Percentiles rank a stretch among this genome's conserved stretches.
Conservation (phyloP, 2,329 filamentous ascomycete genomes). For the Alternaria postmessia region DNA sequence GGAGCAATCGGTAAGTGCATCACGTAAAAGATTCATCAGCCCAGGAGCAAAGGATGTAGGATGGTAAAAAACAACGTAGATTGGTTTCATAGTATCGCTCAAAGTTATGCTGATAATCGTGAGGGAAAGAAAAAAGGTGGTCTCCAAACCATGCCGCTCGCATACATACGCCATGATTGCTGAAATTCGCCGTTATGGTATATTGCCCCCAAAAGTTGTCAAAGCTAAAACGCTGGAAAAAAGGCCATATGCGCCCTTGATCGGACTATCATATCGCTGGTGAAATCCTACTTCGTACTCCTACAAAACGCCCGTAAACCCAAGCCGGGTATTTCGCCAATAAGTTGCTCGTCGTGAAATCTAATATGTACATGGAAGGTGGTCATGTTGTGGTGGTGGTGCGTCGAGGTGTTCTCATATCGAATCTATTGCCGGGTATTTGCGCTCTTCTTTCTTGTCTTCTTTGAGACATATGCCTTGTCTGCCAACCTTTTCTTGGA, state of each 20-base stretch:
- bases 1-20: neutral
- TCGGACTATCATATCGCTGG: neutral
- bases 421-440: constrained; percentile 13
- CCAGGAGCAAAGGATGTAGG: neutral
- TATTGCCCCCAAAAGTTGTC: neutral
- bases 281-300: neutral
- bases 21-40: neutral
- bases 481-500: constrained; percentile 50
- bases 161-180: constrained; percentile 5
- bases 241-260: neutral
- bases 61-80: neutral
- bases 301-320: neutral
- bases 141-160: neutral
- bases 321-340: constrained; percentile 2
- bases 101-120: neutral
- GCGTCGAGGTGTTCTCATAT: constrained; percentile 9
- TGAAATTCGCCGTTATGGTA: constrained; percentile 7
- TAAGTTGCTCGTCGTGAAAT: constrained; percentile 13
- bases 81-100: neutral
- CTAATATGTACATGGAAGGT: constrained; percentile 13
- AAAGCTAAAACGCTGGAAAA: neutral
- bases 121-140: neutral
- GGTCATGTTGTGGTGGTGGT: neutral
- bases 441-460: constrained; percentile 21
- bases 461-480: constrained; percentile 51